These are phyloP conservation scores for Talaromyces trachyspermus DNA, from an alignment of 495 filamentous ascomycete genomes.

Conservation along the genomic window DNA sequence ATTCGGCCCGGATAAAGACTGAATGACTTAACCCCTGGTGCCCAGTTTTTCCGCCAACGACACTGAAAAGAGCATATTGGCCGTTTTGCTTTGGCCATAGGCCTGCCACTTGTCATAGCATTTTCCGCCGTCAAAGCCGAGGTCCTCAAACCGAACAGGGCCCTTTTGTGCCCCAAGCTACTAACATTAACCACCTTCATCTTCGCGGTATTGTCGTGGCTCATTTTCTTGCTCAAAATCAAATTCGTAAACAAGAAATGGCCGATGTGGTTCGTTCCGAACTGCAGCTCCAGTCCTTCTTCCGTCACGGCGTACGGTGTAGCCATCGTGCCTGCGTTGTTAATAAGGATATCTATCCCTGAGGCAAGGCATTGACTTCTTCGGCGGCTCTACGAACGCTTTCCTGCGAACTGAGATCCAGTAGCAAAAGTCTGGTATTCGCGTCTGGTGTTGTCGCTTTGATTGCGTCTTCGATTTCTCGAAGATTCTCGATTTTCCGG, in stretches of 20 bases:
- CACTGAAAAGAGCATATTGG: slow-evolving; percentile 47
- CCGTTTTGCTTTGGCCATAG: slow-evolving; percentile 52
- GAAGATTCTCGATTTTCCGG: slow-evolving; percentile 12
- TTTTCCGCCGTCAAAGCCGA: slow-evolving; percentile 45
- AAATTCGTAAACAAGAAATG: slow-evolving; percentile 52
- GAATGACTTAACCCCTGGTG: slow-evolving; percentile 1
- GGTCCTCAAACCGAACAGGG: slow-evolving; percentile 45
- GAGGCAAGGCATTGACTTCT: slow-evolving; percentile 32
- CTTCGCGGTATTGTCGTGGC: slow-evolving; percentile 21
- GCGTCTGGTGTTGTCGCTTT: neutral
- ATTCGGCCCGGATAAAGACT: slow-evolving; percentile 12
- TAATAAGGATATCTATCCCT: slow-evolving; percentile 63
- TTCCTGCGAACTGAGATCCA: slow-evolving; percentile 30
- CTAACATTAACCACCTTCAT: slow-evolving; percentile 22
- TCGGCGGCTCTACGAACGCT: slow-evolving; percentile 38
- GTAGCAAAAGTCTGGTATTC: slow-evolving; percentile 22
- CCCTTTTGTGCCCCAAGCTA: slow-evolving; percentile 31
- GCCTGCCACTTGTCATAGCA: slow-evolving; percentile 44
- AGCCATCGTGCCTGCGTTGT: slow-evolving; percentile 63
- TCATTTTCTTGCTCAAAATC: slow-evolving; percentile 45
- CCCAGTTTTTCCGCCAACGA: slow-evolving; percentile 33
- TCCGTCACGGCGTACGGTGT: slow-evolving; percentile 22
- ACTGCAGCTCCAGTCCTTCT: slow-evolving; percentile 45
- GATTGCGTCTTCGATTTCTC: slow-evolving; percentile 4
- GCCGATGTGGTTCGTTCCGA: slow-evolving; percentile 49